A percentile compares a stretch with the other conserved stretches of the same genome.
These are phyloP conservation scores for Asterophora lycoperdoides DNA, from an alignment of 768 basidiomycete species.

Conservation along the genomic window DNA sequence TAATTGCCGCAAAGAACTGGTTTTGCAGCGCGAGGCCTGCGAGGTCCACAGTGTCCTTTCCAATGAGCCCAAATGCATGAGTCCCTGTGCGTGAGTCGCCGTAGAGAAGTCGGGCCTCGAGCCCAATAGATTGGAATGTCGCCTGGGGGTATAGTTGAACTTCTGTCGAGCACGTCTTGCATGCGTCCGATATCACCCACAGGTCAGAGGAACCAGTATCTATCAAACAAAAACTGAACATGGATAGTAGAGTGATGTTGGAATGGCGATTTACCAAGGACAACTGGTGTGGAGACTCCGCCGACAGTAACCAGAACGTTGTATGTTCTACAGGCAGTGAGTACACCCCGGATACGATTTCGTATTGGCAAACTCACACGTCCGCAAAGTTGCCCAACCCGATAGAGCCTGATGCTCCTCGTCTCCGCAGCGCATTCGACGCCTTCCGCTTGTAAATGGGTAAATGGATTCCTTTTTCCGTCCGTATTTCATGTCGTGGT, in stretches of 20 bases:
- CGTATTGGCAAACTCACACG: constrained; percentile 40
- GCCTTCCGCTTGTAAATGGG: constrained; percentile 29
- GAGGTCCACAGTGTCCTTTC: constrained; percentile 51
- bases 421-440: constrained; percentile 16
- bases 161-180: constrained; percentile 33
- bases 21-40: constrained; percentile 45
- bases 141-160: constrained; percentile 49
- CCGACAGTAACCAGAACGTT: constrained; percentile 58
- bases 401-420: constrained; percentile 34
- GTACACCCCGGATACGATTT: background rate
- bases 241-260: background rate
- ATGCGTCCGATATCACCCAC: constrained; percentile 65
- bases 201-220: constrained; percentile 79
- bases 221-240: constrained; percentile 19
- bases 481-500: constrained; percentile 13
- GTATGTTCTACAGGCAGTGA: constrained; percentile 46
- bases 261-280: constrained; percentile 46
- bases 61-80: constrained; percentile 60
- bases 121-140: constrained; percentile 41
- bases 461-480: constrained; percentile 32
- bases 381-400: constrained; percentile 62
- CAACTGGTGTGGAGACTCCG: constrained; percentile 44
- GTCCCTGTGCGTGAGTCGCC: constrained; percentile 73
- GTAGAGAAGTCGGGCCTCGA: constrained; percentile 51
- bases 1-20: constrained; percentile 65